Evolutionary conservation across 305 asterid genomes (phyloP), one percentile per base, ranked within the genome.

Genomic region (Fraxinus paxiana): DNA sequence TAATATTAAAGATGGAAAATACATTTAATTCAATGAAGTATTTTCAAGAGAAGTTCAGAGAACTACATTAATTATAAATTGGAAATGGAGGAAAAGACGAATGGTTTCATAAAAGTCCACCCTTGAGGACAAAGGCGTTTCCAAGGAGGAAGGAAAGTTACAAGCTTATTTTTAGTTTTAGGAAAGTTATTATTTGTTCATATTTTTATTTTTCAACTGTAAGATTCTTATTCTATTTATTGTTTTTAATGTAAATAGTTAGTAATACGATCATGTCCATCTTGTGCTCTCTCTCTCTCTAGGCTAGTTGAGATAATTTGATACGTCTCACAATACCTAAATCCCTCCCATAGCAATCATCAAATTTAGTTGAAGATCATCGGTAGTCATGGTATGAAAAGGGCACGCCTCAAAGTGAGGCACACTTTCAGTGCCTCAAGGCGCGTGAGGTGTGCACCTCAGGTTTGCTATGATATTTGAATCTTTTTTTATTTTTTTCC

Each of bases 271-370:
- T 46, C n/a, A 51, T 51, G 18, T 48, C 59, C 20, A 48, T 56
- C 9, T 56, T 54, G 65, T 54, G 9, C 28, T 56, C 69, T 56
- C 63, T 51, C 61, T 35, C 10, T 35, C 41, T 35, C 10, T 35
- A 56, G 28, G 9, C 67, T 56, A 20, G 12, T 17, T 10, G 9
- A 56, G 67, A 18, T 18, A 56, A 56, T 56, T 18, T 56, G 67
- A 18, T 56, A 56, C 3, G 8, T 56, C 67, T 56, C 67, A 56
- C 75, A 87, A 90, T 76, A 90, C 87, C 80, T 89, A 35, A 35
- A 35, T 35, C 54, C 17, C 54, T 43, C n/a, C 54, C 17, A 13
- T 13, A 13, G 54, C 54, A 43, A 43, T 43, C 17, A 43, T 43
- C 54, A 43, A 43, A 43, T 43, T 43, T 43, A 43, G 54, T 4